A percentile compares a stretch with the other conserved stretches of the same genome.
phyloP scores from a whole-genome alignment of 2,329 filamentous ascomycete species.

The Aspergillus chevalieri region DNA sequence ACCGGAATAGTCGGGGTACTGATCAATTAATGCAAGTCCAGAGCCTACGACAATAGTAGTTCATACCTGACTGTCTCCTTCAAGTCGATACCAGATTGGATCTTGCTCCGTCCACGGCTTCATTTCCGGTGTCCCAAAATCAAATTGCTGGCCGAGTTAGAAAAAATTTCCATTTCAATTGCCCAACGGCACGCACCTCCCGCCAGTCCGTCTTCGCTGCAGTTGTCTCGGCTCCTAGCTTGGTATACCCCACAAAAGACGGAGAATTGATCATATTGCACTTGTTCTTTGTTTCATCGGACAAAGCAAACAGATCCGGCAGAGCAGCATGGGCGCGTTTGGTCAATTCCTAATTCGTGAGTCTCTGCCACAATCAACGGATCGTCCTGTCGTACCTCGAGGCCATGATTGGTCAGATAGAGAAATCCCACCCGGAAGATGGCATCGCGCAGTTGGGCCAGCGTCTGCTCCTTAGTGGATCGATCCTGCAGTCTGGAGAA shows the following conservation, averaged over 20 bases:
- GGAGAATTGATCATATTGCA: slow-evolving; percentile 30
- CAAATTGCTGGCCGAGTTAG: slow-evolving; percentile 38
- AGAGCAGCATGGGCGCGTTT: slow-evolving; percentile 16
- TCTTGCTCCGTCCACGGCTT: slow-evolving; percentile 34
- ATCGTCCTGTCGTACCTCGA: slow-evolving; percentile 19
- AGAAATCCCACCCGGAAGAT: slow-evolving; percentile 32
- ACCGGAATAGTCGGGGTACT: slow-evolving; percentile 23
- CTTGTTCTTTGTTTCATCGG: slow-evolving; percentile 19
- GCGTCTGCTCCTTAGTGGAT: slow-evolving; percentile 17
- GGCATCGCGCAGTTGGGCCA: slow-evolving; percentile 23
- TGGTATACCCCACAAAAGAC: slow-evolving; percentile 28
- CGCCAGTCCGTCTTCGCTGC: slow-evolving; percentile 25
- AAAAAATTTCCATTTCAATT: neutral
- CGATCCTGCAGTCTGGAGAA: slow-evolving; percentile 20
- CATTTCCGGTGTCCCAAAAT: slow-evolving; percentile 28
- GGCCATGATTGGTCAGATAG: slow-evolving; percentile 30
- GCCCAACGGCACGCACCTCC: slow-evolving; percentile 16
- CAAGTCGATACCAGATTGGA: slow-evolving; percentile 36
- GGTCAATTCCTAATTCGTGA: slow-evolving; percentile 14
- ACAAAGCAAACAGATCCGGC: slow-evolving; percentile 20
- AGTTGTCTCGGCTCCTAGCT: slow-evolving; percentile 30
- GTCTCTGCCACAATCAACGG: neutral
- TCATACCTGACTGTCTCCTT: slow-evolving; percentile 24
- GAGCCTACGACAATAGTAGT: neutral
- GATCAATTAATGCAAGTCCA: neutral